Evolutionary conservation across 192 early-diverging fungal species (phyloP).

Genomic region (Coemansia umbellata): DNA sequence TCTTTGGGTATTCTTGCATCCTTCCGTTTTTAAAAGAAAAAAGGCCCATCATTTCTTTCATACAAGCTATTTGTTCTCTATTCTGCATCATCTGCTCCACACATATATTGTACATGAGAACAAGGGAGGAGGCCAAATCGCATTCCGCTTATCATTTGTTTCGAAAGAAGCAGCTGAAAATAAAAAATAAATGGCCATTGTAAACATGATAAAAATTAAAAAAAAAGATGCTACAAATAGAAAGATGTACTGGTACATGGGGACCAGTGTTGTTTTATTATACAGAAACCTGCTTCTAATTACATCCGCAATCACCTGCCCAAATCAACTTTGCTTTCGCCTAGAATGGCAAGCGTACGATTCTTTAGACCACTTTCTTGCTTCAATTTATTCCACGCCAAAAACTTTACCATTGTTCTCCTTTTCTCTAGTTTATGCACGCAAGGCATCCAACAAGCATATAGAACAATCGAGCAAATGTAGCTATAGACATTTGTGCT

Average conservation of each 20-base stretch:
- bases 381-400: background rate
- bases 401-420: background rate
- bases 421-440: background rate
- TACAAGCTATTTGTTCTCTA: no score
- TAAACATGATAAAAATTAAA: background rate
- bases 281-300: background rate
- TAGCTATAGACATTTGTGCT: no score
- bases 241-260: background rate
- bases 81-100: constrained; percentile 3
- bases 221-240: background rate
- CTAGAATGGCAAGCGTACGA: background rate
- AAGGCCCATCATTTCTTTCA: background rate
- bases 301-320: background rate
- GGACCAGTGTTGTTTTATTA: background rate
- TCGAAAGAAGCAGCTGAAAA: background rate
- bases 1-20: background rate
- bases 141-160: background rate
- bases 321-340: background rate
- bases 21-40: background rate
- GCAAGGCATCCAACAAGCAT: background rate
- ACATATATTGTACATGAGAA: background rate
- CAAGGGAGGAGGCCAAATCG: background rate
- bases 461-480: no score
- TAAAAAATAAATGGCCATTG: background rate
- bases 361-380: background rate